Evolutionary conservation across 305 asterid genomes (phyloP), one percentile per base, ranked within the genome.

Genomic region (Plantago lanceolata): DNA sequence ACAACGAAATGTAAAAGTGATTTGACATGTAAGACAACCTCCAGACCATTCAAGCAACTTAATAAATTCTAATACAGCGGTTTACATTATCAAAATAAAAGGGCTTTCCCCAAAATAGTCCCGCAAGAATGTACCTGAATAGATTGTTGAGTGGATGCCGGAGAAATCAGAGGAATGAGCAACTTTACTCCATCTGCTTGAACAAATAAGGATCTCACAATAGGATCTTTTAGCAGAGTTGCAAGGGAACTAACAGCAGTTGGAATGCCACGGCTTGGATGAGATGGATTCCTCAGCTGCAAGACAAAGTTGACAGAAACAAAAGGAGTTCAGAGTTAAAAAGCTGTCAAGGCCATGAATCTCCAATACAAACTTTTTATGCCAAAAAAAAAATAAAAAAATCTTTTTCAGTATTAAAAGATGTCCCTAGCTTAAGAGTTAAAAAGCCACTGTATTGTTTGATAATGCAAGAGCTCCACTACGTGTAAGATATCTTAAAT

Each of bases 81-180:
- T 37, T 19, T 44, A 20, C 52, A 52, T 64, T 19, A 60, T 40
- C 3, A 55, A 43, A 2, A 54, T 31, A 63, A 43, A 16, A 60
- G 13, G 63, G 13, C 45, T 33, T 52, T 53, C 51, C 44, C 35
- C 49, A 58, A 40, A 64, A 19, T 51, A 40, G 29, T 61, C 31
- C 57, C 57, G 71, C 52, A 9, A 56, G 17, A 6, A 24, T 14
- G 57, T 68, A 90, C 95, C 95, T 90, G 96, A 64, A 83, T 88
- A 62, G 97, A 88, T 77, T 90, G 97, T 70, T 90, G 97, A 69
- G 87, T 88, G 62, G 97, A 88, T 65, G 91, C 96, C 61, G 97
- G 96, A 80, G 88, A 70, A 76, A 90, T 86, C 48, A 88, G 79
- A 68, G 95, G 95, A 73, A 85, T 73, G 53, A 90, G 91, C 75